These are phyloP conservation scores for Lachancea nothofagi DNA, from an alignment of 805 yeast species.

Conservation along the genomic window DNA sequence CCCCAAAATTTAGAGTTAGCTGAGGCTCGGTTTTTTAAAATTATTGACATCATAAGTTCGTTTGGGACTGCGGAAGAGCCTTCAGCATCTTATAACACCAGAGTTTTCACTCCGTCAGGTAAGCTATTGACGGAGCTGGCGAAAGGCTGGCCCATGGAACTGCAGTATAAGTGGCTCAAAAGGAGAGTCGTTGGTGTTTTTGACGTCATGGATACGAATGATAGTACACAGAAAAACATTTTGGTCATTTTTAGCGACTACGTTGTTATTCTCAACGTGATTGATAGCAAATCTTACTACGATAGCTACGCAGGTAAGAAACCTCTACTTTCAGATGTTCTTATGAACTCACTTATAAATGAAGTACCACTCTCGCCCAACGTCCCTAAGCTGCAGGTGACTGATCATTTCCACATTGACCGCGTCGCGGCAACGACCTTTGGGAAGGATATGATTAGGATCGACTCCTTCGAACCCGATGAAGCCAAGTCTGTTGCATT, in stretches of 20 bases:
- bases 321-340: slow-evolving; percentile 67
- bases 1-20: slow-evolving; percentile 27
- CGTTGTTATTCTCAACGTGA: slow-evolving; percentile 55
- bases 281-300: slow-evolving; percentile 36
- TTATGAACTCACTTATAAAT: slow-evolving; percentile 87
- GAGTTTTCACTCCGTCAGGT: slow-evolving; percentile 89
- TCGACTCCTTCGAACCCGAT: slow-evolving; percentile 17
- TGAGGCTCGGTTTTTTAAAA: slow-evolving; percentile 43
- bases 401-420: slow-evolving; percentile 58
- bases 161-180: slow-evolving; percentile 84
- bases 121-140: slow-evolving; percentile 81
- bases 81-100: slow-evolving; percentile 45
- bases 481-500: slow-evolving; percentile 20
- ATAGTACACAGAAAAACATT: slow-evolving; percentile 42
- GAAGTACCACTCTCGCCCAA: slow-evolving; percentile 65
- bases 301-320: slow-evolving; percentile 19
- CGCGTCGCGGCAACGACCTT: slow-evolving; percentile 47
- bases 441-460: slow-evolving; percentile 21
- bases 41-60: slow-evolving; percentile 67
- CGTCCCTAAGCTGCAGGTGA: slow-evolving; percentile 66
- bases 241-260: slow-evolving; percentile 78
- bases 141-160: slow-evolving; percentile 76
- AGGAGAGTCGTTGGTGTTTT: slow-evolving; percentile 78
- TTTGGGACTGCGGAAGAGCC: slow-evolving; percentile 54
- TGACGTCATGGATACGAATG: slow-evolving; percentile 39